Evolutionary conservation across 208 protist species (phyloP), one percentile per base, ranked within the genome.

Genomic region (Crithidia expoeki): DNA sequence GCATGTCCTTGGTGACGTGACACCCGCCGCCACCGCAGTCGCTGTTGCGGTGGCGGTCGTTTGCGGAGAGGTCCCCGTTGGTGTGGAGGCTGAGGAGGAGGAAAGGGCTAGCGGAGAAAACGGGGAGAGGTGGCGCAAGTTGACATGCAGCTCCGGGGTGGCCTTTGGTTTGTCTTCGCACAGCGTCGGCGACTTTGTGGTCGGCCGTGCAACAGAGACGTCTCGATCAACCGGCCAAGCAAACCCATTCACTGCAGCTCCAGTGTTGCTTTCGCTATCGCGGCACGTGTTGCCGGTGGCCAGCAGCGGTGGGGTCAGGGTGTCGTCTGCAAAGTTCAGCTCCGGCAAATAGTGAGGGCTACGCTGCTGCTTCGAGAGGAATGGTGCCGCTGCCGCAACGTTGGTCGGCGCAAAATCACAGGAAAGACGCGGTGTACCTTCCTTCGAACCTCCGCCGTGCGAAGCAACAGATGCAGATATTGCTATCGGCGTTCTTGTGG

Each of bases 341-440:
- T 65, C 34, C 16, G 59, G 59, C 30, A 65, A 30, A n/a, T 65
- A 30, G 19, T 52, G 59, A 17, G 46, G n/a, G 27, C 59, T 38
- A 17, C 46, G 42, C 46, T 38, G 46, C 44, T 17, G 17, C n/a
- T 14, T 21, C 6, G 40, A 50, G 36, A 49, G 23, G 6, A 19
- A 12, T 7, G 38, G 58, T 28, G 40, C 11, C 2, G 28, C 52
- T 34, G 28, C 23, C 6, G 30, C 30, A 5, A 30, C 12, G 3
- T 25, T 46, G 55, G 55, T 59, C 33, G 33, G 14, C 11, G 25
- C n/a, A 17, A 32, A 46, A 30, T 44, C 36, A 30, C 21, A 28
- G 56, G 36, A 27, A 23, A 40, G n/a, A n/a, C 17, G 56, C 10
- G 53, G 32, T 4, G 53, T 42, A 30, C n/a, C 27, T 7, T 58